phyloP scores from a whole-genome alignment of 306 rosid species.

The Rubus parviflorus region DNA sequence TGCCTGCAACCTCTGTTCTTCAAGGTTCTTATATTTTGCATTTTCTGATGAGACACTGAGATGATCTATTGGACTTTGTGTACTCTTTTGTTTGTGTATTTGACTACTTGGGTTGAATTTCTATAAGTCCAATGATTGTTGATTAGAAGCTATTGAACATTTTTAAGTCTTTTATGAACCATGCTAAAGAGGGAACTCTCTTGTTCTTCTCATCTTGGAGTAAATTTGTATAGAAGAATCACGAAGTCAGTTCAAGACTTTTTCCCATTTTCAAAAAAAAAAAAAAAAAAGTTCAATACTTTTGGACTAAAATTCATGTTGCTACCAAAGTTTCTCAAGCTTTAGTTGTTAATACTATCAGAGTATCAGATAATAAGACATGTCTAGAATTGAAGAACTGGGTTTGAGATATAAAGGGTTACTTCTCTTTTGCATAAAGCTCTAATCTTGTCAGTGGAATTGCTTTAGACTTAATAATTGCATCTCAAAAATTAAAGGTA shows the following conservation, averaged over 20 bases:
- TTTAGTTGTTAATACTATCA: not conserved
- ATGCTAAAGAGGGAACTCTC: not conserved
- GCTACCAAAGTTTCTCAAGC: not conserved
- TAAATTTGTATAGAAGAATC: not conserved
- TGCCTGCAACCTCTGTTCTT: not conserved
- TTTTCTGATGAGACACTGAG: not conserved
- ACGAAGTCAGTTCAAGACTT: not conserved
- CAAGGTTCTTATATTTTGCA: not conserved
- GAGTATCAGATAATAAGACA: not conserved
- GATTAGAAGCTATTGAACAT: not conserved
- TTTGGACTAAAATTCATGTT: not conserved
- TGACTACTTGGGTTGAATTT: not conserved
- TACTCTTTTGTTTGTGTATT: not conserved
- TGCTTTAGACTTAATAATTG: not conserved
- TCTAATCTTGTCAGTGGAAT: not conserved
- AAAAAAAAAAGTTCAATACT: not conserved
- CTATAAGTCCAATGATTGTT: not conserved
- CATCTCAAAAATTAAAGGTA: not conserved
- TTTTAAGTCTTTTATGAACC: not conserved
- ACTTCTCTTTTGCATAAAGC: not conserved
- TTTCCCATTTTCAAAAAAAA: too few relatives aligned
- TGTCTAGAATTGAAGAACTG: not conserved
- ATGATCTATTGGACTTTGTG: not conserved
- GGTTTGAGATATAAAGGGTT: not conserved
- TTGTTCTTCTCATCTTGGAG: slow-evolving; percentile 1